Base-by-base conservation (phyloP, 495 filamentous ascomycete genomes). In the Cairneyella variabilis region DNA sequence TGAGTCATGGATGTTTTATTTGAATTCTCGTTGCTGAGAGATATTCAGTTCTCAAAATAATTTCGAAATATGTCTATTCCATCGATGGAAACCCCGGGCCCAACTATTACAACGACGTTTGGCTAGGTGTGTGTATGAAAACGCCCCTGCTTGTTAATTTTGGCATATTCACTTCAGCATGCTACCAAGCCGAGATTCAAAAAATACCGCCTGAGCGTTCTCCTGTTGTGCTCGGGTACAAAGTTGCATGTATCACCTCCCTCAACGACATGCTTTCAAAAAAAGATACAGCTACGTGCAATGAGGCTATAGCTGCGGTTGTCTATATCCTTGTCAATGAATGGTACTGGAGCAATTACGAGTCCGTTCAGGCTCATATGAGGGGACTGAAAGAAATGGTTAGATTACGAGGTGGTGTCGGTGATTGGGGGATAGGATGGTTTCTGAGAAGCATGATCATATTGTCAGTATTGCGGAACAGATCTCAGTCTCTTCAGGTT, bases 21-120 rank as follows among this genome's bases (percentile, higher is more conserved):
- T n/a, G n/a, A n/a, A n/a, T n/a, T n/a, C n/a, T n/a, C n/a, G n/a
- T n/a, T n/a, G n/a, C n/a, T n/a, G n/a, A n/a, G n/a, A n/a, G n/a
- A n/a, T n/a, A n/a, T n/a, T n/a, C n/a, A 58, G 56, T 59, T 21
- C 9, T 59, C 16, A 59, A 49, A 16, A 30, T 59, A n/a, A 59
- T 59, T 8, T 23, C 36, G 5, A 59, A 51, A 47, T 54, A 59
- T 28, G 44, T 50, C n/a, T n/a, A 49, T 6, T 59, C 56, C 2
- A 54, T 59, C 21, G 56, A 59, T 18, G 56, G 56, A 10, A 54
- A 54, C 18, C 36, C 40, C 5, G 2, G 44, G 8, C 56, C 56
- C 2, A 59, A 59, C 37, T 59, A 50, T 20, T 59, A 59, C 51
- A 59, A 59, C 12, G 51, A 54, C 41, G 5, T 30, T 22, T 59